Evolutionary conservation across 2,329 filamentous ascomycete genomes (phyloP), one percentile per base, ranked within the genome.

Genomic region (Rasamsonia emersonii): DNA sequence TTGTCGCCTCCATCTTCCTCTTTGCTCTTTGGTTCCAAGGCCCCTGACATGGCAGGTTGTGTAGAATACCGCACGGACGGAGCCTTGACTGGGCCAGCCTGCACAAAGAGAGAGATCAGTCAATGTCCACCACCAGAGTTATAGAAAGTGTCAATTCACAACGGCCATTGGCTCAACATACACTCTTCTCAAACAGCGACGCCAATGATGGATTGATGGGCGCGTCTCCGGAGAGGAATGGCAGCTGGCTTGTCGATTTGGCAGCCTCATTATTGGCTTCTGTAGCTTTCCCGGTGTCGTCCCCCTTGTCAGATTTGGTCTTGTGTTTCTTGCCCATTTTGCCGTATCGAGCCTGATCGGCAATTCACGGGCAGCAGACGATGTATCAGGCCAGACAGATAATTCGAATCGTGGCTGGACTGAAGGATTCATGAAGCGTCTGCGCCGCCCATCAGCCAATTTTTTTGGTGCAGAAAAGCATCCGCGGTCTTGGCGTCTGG

Each of bases 171-270:
- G n/a, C n/a, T 5, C 10, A 32, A 40, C 78, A 64, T 71, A 85
- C 81, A 66, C 82, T 86, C 36, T 70, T 66, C 36, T 78, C 71
- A 61, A 86, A 86, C 23, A 86, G 68, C 39, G 79, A 77, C 49
- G 78, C 70, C 44, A 86, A 65, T 35, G 69, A 63, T 54, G 81
- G 79, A 64, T 86, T 81, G 38, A 86, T 66, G 38, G 69, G 67
- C 55, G 73, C 73, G 33, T 79, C 77, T 32, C 79, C 68, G 37
- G 68, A 67, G 53, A 75, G 73, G 30, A 64, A 50, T 21, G 58
- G 42, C 36, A 54, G 49, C 13, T 19, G 15, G 19, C 20, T 15
- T n/a, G n/a, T n/a, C 8, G 32, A n/a, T 37, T 45, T 46, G 18
- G 34, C 39, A 23, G 43, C 39, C 23, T 39, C 25, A 37, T 40